Conservation (phyloP, 2,329 filamentous ascomycete species). For the Colletotrichum australisinense region DNA sequence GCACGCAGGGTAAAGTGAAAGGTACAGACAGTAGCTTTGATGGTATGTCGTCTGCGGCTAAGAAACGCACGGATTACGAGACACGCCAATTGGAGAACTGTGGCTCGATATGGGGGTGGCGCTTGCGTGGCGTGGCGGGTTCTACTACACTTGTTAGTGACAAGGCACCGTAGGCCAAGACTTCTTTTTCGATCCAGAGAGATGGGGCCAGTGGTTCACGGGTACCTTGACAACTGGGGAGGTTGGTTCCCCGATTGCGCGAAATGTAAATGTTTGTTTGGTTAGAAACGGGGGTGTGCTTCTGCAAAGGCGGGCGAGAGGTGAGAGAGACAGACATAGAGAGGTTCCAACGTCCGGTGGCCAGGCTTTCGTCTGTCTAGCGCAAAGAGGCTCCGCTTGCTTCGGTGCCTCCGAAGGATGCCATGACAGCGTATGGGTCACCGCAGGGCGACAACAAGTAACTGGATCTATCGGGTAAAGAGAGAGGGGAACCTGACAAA, state of each 20-base stretch:
- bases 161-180: conserved; percentile 7
- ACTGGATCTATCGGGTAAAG: not conserved
- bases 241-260: too few species aligned
- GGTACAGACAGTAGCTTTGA: not conserved
- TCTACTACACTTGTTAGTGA: not conserved
- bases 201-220: not conserved
- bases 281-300: not conserved
- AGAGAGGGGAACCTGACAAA: conserved; percentile 6
- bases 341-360: conserved; percentile 9
- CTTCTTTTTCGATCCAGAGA: not conserved
- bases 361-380: conserved; percentile 4
- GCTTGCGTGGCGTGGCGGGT: conserved; percentile 34
- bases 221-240: not conserved
- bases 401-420: conserved; percentile 31
- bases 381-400: conserved; percentile 23
- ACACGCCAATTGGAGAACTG: conserved; percentile 21
- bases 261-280: not conserved
- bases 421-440: not conserved
- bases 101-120: conserved; percentile 19
- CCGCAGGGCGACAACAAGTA: not conserved
- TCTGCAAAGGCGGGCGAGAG: not conserved
- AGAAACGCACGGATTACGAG: not conserved
- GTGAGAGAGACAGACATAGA: not conserved
- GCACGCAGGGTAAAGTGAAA: too few species aligned
- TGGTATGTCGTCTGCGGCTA: conserved; percentile 8